Percentiles rank a stretch among this genome's conserved stretches.
Evolutionary conservation across 108 stramenopile genomes (phyloP).

Genomic region (Nitzschia inconspicua): DNA sequence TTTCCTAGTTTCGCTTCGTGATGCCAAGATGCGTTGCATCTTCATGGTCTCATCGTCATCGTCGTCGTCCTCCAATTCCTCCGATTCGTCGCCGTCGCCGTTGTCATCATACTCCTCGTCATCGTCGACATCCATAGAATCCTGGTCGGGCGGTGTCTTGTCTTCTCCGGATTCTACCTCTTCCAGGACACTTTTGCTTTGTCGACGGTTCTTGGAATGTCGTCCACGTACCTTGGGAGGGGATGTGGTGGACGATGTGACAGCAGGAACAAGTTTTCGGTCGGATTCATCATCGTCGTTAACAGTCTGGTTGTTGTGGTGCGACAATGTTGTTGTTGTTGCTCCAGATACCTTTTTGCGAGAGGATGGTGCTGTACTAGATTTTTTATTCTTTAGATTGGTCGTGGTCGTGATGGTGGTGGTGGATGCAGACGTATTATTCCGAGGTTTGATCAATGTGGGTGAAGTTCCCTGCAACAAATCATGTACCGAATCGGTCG

Average conservation of each 20-base stretch:
- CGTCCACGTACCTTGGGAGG: constrained; percentile 1
- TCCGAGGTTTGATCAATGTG: neutral
- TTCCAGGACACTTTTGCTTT: constrained; percentile 1
- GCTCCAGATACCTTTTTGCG: neutral
- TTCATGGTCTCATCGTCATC: constrained; percentile 65
- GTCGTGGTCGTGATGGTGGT: neutral
- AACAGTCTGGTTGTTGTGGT: neutral
- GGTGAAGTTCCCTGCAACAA: constrained; percentile 5
- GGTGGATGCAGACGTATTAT: neutral
- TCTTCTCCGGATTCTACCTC: too few relatives aligned
- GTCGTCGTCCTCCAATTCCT: constrained; percentile 50
- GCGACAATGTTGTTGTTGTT: neutral
- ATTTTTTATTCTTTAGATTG: neutral
- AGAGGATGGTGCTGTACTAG: neutral
- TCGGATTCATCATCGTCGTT: constrained; percentile 6
- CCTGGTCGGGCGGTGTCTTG: too few relatives aligned
- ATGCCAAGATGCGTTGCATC: constrained; percentile 73
- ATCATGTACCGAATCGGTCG: constrained; percentile 28
- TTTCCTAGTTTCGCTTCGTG: constrained; percentile 36
- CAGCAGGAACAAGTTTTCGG: constrained; percentile 17
- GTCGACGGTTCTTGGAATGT: neutral
- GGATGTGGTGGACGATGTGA: neutral
- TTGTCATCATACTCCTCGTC: constrained; percentile 7
- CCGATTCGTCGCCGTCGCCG: constrained; percentile 27
- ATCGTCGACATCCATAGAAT: neutral